Conservation (phyloP, 768 basidiomycete genomes). For the Boletus tomentosulus region DNA sequence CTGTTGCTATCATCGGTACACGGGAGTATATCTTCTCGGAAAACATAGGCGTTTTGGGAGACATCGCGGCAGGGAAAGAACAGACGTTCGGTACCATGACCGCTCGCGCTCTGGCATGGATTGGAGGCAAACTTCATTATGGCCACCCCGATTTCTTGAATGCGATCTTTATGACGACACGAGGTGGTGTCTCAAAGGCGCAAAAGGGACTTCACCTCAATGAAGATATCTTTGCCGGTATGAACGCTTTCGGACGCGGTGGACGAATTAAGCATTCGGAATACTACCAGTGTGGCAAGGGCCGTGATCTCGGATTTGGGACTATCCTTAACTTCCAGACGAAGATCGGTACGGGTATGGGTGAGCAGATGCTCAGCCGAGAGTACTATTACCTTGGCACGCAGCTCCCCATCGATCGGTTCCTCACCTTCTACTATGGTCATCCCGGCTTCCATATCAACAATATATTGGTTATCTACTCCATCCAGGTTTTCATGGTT, state of each 20-base stretch:
- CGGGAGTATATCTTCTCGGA: slow-evolving; percentile 99
- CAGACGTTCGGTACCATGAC: slow-evolving; percentile 99
- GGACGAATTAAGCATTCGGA: slow-evolving; percentile 99
- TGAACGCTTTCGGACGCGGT: slow-evolving; percentile 97
- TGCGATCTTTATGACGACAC: slow-evolving; percentile 96
- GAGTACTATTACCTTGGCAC: slow-evolving; percentile 99
- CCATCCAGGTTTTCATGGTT: slow-evolving; percentile 97
- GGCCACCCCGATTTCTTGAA: slow-evolving; percentile 99
- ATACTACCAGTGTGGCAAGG: slow-evolving; percentile 99
- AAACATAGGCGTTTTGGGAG: slow-evolving; percentile 98
- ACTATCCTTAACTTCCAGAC: slow-evolving; percentile 99
- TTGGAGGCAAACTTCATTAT: slow-evolving; percentile 97
- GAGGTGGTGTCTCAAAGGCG: slow-evolving; percentile 98
- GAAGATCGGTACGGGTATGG: slow-evolving; percentile 99
- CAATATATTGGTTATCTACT: slow-evolving; percentile 98
- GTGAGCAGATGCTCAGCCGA: slow-evolving; percentile 98
- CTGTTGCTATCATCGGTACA: slow-evolving; percentile 96
- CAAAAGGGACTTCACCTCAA: slow-evolving; percentile 98
- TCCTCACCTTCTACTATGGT: slow-evolving; percentile 99
- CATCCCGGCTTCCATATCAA: slow-evolving; percentile 99
- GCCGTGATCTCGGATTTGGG: slow-evolving; percentile 97
- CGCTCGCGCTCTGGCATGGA: slow-evolving; percentile 91
- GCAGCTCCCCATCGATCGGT: slow-evolving; percentile 95
- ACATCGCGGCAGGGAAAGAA: slow-evolving; percentile 99
- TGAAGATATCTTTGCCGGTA: slow-evolving; percentile 99